Evolutionary conservation across 75 land plant species (phyloP).

Genomic region (Isoetes taiwanensis): DNA sequence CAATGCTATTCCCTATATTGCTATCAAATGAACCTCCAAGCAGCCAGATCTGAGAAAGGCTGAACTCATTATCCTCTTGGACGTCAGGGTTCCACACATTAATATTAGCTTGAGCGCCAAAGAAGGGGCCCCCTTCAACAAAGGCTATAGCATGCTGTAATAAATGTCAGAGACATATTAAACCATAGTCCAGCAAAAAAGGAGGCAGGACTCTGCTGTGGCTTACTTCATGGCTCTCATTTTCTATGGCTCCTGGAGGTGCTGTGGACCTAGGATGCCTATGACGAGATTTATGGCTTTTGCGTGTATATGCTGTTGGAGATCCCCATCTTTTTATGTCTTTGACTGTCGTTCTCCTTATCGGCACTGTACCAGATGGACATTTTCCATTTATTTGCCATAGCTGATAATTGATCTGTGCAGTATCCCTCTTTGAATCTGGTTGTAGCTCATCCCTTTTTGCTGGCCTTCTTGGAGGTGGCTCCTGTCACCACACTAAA

Average conservation of each 20-base stretch:
- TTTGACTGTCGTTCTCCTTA: conserved; percentile 48
- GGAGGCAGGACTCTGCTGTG: too few relatives aligned
- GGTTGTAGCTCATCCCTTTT: too few relatives aligned
- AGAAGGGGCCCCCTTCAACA: not conserved
- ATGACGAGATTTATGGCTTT: too few relatives aligned
- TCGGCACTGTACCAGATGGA: conserved; percentile 74
- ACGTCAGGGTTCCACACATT: not conserved
- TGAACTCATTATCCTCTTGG: not conserved
- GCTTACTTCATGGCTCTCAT: too few relatives aligned
- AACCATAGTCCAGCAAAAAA: too few relatives aligned
- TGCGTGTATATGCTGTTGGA: too few relatives aligned
- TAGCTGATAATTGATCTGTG: conserved; percentile 34
- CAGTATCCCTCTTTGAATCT: too few relatives aligned
- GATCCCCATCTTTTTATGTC: conserved; percentile 58
- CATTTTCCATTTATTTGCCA: conserved; percentile 50
- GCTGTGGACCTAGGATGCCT: too few relatives aligned
- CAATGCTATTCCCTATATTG: not conserved
- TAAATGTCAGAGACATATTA: too few relatives aligned
- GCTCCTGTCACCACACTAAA: too few relatives aligned
- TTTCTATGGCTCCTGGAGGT: too few relatives aligned
- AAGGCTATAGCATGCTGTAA: conserved; percentile 7
- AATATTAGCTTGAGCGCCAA: not conserved
- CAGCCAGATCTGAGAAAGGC: conserved; percentile 1
- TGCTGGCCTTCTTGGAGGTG: too few relatives aligned
- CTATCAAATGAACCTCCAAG: not conserved